Conservation (phyloP, 768 basidiomycete species). For the Lepiota brunneoincarnata region DNA sequence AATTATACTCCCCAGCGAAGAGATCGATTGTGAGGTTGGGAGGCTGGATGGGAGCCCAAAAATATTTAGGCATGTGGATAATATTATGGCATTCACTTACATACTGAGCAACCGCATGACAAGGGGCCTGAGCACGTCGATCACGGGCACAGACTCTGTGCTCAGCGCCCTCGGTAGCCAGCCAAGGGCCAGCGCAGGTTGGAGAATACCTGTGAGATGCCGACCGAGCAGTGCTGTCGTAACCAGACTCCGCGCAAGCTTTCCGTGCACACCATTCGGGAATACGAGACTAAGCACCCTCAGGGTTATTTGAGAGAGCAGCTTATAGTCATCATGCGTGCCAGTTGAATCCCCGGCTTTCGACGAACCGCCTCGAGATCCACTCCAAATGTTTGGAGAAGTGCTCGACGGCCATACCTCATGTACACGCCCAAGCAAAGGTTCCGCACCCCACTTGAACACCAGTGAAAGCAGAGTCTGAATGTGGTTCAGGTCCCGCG, state of each 20-base stretch:
- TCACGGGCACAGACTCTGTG: conserved; percentile 31
- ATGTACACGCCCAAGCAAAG: conserved; percentile 43
- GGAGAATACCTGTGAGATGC: conserved; percentile 58
- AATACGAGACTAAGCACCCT: conserved; percentile 52
- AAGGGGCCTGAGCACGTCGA: conserved; percentile 47
- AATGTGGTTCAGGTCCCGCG: conserved; percentile 61
- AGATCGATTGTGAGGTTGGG: conserved; percentile 62
- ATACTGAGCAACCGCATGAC: conserved; percentile 56
- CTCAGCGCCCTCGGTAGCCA: conserved; percentile 64
- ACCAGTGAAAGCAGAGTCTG: conserved; percentile 63
- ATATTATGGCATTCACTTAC: conserved; percentile 40
- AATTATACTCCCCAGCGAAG: conserved; percentile 60
- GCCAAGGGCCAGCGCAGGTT: conserved; percentile 60
- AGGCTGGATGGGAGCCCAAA: conserved; percentile 39
- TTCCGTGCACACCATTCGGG: conserved; percentile 45
- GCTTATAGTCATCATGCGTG: conserved; percentile 38
- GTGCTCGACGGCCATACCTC: conserved; percentile 35
- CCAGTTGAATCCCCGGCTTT: conserved; percentile 45
- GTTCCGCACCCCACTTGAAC: conserved; percentile 71
- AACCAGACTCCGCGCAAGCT: conserved; percentile 56
- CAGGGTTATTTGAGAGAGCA: conserved; percentile 39
- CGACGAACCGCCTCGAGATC: conserved; percentile 18
- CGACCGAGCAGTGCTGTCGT: conserved; percentile 53
- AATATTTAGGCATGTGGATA: conserved; percentile 17
- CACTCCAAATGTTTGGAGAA: conserved; percentile 11